Percentiles rank a stretch among this genome's conserved stretches.
Evolutionary conservation across 208 protist genomes (phyloP).

Genomic region (Kentomonas sorsogonicus): DNA sequence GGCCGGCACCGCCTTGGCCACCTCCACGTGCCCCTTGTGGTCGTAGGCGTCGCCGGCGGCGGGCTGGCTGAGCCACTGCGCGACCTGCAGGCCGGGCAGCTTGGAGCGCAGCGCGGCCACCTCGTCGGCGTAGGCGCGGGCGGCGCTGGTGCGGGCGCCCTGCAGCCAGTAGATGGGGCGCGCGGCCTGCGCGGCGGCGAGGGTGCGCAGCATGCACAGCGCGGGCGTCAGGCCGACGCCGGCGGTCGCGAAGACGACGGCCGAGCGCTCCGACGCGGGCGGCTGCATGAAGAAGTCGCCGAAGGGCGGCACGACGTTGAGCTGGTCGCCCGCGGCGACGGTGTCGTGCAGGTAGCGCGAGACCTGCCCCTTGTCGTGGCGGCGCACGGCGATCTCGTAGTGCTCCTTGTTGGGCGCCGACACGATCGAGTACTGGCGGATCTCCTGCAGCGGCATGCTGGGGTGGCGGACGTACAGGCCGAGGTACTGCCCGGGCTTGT

Average conservation of each 20-base stretch:
- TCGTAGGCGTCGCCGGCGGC: too few relatives aligned
- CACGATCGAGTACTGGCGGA: conserved; percentile 39
- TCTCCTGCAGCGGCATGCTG: conserved; percentile 31
- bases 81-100: conserved; percentile 23
- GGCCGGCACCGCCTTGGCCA: conserved; percentile 13
- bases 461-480: conserved; percentile 30
- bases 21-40: conserved; percentile 27
- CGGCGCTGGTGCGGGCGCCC: conserved; percentile 19
- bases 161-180: conserved; percentile 33
- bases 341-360: conserved; percentile 32
- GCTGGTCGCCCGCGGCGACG: conserved; percentile 27
- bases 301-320: conserved; percentile 31
- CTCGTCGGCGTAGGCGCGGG: conserved; percentile 19
- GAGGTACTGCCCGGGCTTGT: conserved; percentile 29
- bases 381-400: conserved; percentile 33
- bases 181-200: conserved; percentile 16
- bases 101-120: conserved; percentile 15
- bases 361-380: conserved; percentile 33
- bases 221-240: conserved; percentile 29
- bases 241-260: conserved; percentile 26
- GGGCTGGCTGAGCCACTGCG: conserved; percentile 26
- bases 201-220: conserved; percentile 29
- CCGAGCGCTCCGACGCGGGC: conserved; percentile 10
- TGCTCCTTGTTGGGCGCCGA: conserved; percentile 20
- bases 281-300: conserved; percentile 31